Base-by-base conservation (phyloP, 495 filamentous ascomycete genomes). In the Astrothelium macrocarpum region DNA sequence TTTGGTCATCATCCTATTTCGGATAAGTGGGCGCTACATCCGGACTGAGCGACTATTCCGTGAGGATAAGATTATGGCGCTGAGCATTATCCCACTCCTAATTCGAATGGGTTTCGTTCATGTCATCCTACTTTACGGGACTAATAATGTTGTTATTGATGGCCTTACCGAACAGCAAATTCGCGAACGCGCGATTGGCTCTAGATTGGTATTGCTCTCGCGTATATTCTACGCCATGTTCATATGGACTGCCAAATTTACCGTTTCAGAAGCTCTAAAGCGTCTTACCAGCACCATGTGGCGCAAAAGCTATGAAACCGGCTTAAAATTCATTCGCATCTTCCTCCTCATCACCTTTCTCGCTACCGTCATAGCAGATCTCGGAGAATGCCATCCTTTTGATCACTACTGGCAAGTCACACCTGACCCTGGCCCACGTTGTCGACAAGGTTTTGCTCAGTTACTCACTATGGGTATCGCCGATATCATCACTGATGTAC, bases 211-310 rank as follows among this genome's bases (percentile, higher is more conserved):
- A 23, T 77, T 90, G 62, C 79, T 78, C 46, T 81, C 83, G 28
- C 75, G 87, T 65, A 80, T 89, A 61, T 81, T 87, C 68, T 90
- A 89, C 68, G 83, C 87, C 11, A 79, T 83, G 49, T 89, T 82
- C 66, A 87, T 98, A 63, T 98, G 93, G 93, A 87, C 86, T 32
- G 84, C 91, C 69, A 98, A 97, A 75, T 82, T 87, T 73, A 90
- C 91, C 56, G 88, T 97, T 61, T 88, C 88, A 64, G 90, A 95
- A 72, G 97, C 95, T 70, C 85, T 97, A 65, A 88, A 87, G 68
- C 86, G 94, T 26, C 82, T 97, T 42, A 89, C 82, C 4, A 77
- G 79, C 7, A 75, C 81, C 58, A 78, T 84, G 62, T 95, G 89
- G 89, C 83, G 86, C 61, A 78, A 79, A 25, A 85, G 85, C 7